Conservation (phyloP, 1,284 basidiomycete genomes). For the Bjerkandera adusta region DNA sequence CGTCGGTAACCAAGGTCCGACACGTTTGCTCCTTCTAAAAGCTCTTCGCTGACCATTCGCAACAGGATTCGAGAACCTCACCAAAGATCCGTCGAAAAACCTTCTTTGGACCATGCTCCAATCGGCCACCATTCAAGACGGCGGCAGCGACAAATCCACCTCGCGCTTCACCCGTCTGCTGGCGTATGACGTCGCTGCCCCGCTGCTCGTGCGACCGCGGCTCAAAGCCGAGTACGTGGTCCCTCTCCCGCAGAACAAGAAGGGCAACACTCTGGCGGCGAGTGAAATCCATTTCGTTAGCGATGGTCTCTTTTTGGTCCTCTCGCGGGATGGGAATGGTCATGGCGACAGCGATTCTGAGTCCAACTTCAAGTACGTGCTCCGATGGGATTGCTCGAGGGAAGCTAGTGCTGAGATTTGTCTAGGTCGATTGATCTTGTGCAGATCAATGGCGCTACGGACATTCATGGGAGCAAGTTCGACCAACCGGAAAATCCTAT, state of each 20-base stretch:
- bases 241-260: conserved; percentile 51
- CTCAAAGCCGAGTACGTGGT: conserved; percentile 62
- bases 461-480: conserved; percentile 58
- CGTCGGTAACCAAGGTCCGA: conserved; percentile 43
- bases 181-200: conserved; percentile 47
- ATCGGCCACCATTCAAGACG: conserved; percentile 63
- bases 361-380: conserved; percentile 55
- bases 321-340: conserved; percentile 63
- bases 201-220: conserved; percentile 25
- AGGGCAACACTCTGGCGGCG: conserved; percentile 48
- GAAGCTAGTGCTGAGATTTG: neutral
- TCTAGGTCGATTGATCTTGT: conserved; percentile 53
- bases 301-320: conserved; percentile 50
- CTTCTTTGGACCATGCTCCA: conserved; percentile 63
- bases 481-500: conserved; percentile 54
- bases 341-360: conserved; percentile 48
- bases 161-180: conserved; percentile 54
- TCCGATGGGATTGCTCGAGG: neutral
- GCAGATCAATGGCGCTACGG: conserved; percentile 55
- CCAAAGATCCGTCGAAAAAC: conserved; percentile 44
- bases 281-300: conserved; percentile 61
- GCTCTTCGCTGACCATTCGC: neutral
- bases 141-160: conserved; percentile 44
- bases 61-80: conserved; percentile 52
- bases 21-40: neutral